These are phyloP conservation scores for Escovopsis sp. DNA, from an alignment of 2,329 filamentous ascomycete genomes.

Conservation along the genomic window DNA sequence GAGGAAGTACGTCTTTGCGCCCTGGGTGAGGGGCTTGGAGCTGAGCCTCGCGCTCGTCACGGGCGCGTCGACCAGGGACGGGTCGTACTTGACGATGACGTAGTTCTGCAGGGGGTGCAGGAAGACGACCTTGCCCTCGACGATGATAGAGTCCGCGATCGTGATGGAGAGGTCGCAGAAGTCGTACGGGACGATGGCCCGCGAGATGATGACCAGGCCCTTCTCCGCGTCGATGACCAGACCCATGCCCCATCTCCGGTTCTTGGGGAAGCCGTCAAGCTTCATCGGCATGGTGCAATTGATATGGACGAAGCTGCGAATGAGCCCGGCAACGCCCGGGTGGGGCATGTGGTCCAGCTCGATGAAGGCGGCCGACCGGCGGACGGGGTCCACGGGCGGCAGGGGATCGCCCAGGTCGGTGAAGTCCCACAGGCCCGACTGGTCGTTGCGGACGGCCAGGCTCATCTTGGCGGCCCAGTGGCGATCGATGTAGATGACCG, in stretches of 20 bases:
- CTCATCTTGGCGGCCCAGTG: constrained; percentile 97
- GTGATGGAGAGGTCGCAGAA: constrained; percentile 93
- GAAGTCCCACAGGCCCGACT: constrained; percentile 89
- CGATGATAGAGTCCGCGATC: constrained; percentile 89
- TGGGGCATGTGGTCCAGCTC: constrained; percentile 78
- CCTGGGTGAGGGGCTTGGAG: constrained; percentile 71
- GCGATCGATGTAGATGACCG: constrained; percentile 80
- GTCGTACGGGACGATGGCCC: constrained; percentile 90
- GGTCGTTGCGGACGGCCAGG: constrained; percentile 78
- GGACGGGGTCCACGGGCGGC: constrained; percentile 55
- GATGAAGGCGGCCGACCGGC: constrained; percentile 77
- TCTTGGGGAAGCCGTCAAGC: constrained; percentile 92
- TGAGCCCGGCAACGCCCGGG: constrained; percentile 79
- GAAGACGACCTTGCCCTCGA: constrained; percentile 89
- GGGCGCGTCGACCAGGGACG: constrained; percentile 79
- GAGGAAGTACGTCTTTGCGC: constrained; percentile 87
- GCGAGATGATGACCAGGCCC: constrained; percentile 83
- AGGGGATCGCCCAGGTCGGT: constrained; percentile 68
- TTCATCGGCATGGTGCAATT: constrained; percentile 89
- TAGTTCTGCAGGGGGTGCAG: constrained; percentile 96
- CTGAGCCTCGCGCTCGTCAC: constrained; percentile 80
- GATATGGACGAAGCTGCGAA: constrained; percentile 88
- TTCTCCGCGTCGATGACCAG: constrained; percentile 95
- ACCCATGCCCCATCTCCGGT: constrained; percentile 87
- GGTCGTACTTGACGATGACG: constrained; percentile 87